Base-by-base conservation (phyloP, 2,329 filamentous ascomycete species). In the Cercospora zeae-maydis region DNA sequence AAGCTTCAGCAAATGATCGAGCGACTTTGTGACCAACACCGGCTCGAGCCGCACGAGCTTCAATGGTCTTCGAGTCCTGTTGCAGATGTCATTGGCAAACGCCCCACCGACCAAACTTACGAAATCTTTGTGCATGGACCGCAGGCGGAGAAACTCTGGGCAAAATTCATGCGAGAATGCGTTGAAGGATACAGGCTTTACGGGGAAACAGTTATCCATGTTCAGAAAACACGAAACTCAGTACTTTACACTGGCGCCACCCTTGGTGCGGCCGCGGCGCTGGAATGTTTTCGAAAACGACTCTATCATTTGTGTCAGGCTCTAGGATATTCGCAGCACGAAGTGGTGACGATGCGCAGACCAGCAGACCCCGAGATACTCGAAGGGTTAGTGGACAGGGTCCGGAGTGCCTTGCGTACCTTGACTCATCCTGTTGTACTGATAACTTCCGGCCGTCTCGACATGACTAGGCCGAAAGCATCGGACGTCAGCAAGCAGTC, bases 401-500 rank as follows among this genome's bases (percentile, higher is more conserved):
- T 49, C 9, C 69, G 67, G 1, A 33, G 57, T 1, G 62, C 63
- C 2, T 58, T 71, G 79, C 83, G 84, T 42, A 75, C 76, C 21
- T 80, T 86, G 4, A 82, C 83, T 0, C 81, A 85, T 71, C 82
- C 85, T 0, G 83, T 86, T 55, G 83, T 83, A 49, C 76, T 86
- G 36, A 78, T 87, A 60, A 86, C 84, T 1, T 71, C 76, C 0
- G 27, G 49, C 49, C 16, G 11, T 10, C 16, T 14, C 27, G 4
- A 30, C 21, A 51, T 27, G 45, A 30, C 8, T 9, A 10, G 13
- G 21, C 21, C 19, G 16, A 16, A 42, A 10, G 19, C 11, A 13
- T 16, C 9, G 7, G 39, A 24, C 39, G 10, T 4, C 11, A 13
- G 3, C 19, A 11, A 24, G 11, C 9, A 3, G 11, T 4, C 19